Evolutionary conservation across 2,329 filamentous ascomycete genomes (phyloP).

Genomic region (Penicillium occitanis): DNA sequence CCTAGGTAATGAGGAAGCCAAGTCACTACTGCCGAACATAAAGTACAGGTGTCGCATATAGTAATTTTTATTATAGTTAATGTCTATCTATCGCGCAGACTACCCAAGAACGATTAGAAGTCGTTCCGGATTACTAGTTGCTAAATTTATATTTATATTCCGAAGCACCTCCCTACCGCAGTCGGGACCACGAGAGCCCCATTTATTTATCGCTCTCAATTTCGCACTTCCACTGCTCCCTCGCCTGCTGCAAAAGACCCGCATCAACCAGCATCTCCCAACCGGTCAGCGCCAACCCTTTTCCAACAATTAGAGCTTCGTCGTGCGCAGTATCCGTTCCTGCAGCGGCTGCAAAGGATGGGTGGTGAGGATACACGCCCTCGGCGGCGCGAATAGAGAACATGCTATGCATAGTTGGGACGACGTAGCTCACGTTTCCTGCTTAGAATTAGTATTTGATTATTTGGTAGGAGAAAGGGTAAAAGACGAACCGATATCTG

Average conservation of each 20-base stretch:
- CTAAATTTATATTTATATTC: background rate
- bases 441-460: background rate
- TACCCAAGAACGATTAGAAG: too few species aligned
- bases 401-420: conserved; percentile 52
- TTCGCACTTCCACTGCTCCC: conserved; percentile 28
- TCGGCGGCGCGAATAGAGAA: conserved; percentile 47
- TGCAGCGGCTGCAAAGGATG: conserved; percentile 49
- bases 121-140: background rate
- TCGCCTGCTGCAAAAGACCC: conserved; percentile 27
- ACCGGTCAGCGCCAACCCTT: conserved; percentile 46
- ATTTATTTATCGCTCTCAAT: conserved; percentile 3
- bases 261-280: conserved; percentile 35
- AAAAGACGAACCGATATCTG: conserved; percentile 44
- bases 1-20: too few species aligned
- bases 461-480: background rate
- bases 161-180: background rate
- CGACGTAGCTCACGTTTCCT: conserved; percentile 53
- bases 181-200: background rate
- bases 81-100: too few species aligned
- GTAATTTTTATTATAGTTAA: too few species aligned
- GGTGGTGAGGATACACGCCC: conserved; percentile 38
- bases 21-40: too few species aligned
- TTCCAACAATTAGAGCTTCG: conserved; percentile 47
- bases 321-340: conserved; percentile 44
- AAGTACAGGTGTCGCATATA: too few species aligned